Evolutionary conservation across 306 rosid species (phyloP).

Genomic region (Lathyrus sativus): DNA sequence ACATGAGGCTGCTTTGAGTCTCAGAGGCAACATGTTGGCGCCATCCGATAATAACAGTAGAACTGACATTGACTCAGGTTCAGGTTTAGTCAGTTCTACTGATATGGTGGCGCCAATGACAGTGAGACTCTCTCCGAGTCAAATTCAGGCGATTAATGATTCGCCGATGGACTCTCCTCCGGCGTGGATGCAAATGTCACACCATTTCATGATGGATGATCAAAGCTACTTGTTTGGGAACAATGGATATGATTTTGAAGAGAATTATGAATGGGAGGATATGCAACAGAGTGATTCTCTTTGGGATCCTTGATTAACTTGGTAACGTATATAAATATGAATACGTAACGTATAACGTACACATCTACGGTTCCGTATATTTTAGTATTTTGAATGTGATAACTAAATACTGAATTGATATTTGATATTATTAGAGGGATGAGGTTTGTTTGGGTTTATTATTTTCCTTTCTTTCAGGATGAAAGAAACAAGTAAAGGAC

Average conservation of each 20-base stretch:
- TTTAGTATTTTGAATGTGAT: conserved; percentile 10
- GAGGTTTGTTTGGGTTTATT: conserved; percentile 7
- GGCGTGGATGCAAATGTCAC: conserved; percentile 53
- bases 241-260: conserved; percentile 38
- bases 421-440: background rate
- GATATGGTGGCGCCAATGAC: conserved; percentile 29
- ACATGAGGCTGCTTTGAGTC: conserved; percentile 68
- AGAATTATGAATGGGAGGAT: conserved; percentile 45
- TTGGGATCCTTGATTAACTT: conserved; percentile 47
- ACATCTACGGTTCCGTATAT: background rate
- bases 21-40: conserved; percentile 21
- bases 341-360: conserved; percentile 13
- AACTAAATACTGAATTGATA: background rate
- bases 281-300: conserved; percentile 43
- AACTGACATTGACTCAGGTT: background rate
- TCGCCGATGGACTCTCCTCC: conserved; percentile 54
- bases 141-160: conserved; percentile 63
- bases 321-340: background rate
- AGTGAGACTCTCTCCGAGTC: conserved; percentile 52
- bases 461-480: conserved; percentile 2
- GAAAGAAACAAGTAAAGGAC: conserved; percentile 29
- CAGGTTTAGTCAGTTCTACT: background rate
- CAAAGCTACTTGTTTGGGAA: conserved; percentile 40
- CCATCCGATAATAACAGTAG: background rate
- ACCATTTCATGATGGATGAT: conserved; percentile 45